These are phyloP conservation scores for Penicillium fimorum DNA, from an alignment of 495 filamentous ascomycete genomes.

Conservation along the genomic window DNA sequence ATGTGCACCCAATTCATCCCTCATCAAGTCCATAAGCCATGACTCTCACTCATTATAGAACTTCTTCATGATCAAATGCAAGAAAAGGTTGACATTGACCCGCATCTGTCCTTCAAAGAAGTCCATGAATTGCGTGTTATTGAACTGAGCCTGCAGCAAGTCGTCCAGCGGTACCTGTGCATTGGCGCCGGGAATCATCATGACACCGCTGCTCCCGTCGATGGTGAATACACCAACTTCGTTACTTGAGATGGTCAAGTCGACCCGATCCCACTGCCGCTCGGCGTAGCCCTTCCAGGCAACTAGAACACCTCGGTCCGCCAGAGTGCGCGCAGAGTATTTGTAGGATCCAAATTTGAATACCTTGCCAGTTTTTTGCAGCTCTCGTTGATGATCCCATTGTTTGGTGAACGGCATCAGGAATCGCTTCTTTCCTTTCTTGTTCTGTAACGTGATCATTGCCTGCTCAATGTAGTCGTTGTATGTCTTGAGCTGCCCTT, in stretches of 20 bases:
- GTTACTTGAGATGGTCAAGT: slow-evolving; percentile 91
- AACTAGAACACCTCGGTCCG: slow-evolving; percentile 91
- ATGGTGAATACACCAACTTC: slow-evolving; percentile 92
- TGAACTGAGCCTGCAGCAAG: slow-evolving; percentile 93
- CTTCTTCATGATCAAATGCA: slow-evolving; percentile 97
- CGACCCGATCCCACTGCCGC: slow-evolving; percentile 85
- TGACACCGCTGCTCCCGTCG: slow-evolving; percentile 87
- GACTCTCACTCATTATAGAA: slow-evolving; percentile 71
- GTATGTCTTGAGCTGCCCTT: slow-evolving; percentile 93
- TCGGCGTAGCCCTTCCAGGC: slow-evolving; percentile 81
- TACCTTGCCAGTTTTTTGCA: slow-evolving; percentile 83
- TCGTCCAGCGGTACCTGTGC: slow-evolving; percentile 90
- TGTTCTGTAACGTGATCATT: slow-evolving; percentile 97
- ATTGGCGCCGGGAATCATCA: slow-evolving; percentile 93
- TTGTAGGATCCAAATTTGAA: slow-evolving; percentile 98
- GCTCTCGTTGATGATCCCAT: slow-evolving; percentile 95
- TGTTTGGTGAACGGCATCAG: slow-evolving; percentile 97
- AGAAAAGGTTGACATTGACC: slow-evolving; percentile 91
- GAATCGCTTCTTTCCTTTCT: slow-evolving; percentile 94
- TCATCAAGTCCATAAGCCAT: slow-evolving; percentile 26
- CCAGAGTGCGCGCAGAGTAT: slow-evolving; percentile 84
- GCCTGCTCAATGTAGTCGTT: slow-evolving; percentile 99
- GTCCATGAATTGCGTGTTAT: slow-evolving; percentile 90
- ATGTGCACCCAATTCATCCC: slow-evolving; percentile 28
- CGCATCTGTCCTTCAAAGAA: slow-evolving; percentile 85